Conservation (phyloP, 441 rosid genomes). For the Erodium moschatum region DNA sequence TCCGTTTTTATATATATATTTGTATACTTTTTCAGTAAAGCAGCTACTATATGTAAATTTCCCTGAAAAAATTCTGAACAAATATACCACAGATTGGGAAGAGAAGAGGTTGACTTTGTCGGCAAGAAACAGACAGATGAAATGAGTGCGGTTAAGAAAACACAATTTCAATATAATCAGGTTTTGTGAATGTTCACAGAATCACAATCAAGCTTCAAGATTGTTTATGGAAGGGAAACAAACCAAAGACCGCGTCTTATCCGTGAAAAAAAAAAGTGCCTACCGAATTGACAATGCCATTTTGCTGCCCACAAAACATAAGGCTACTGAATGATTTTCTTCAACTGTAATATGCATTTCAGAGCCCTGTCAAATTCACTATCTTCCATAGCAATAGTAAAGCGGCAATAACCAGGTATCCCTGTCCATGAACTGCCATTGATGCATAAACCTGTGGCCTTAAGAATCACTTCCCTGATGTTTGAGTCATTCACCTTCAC, state of each 20-base stretch:
- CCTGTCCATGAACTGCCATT: slow-evolving; percentile 81
- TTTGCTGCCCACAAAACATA: neutral
- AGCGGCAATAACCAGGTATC: slow-evolving; percentile 81
- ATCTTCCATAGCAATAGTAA: slow-evolving; percentile 63
- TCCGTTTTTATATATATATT: too few species aligned
- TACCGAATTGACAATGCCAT: neutral
- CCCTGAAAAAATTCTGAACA: too few species aligned
- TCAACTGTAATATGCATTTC: slow-evolving; percentile 51
- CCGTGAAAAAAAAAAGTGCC: neutral
- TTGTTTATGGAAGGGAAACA: neutral
- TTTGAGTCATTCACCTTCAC: slow-evolving; percentile 47
- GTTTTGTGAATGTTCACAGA: neutral
- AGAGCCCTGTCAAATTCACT: slow-evolving; percentile 62
- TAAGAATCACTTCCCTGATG: slow-evolving; percentile 61
- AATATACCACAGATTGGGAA: too few species aligned
- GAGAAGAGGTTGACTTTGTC: neutral
- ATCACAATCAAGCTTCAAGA: too few species aligned
- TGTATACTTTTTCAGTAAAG: too few species aligned
- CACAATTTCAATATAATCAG: neutral
- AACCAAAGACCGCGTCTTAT: neutral
- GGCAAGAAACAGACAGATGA: neutral
- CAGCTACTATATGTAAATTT: too few species aligned
- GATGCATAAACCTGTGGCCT: slow-evolving; percentile 67
- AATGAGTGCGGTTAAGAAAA: neutral
- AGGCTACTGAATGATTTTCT: slow-evolving; percentile 24